Base-by-base conservation (phyloP, 768 basidiomycete genomes). In the Tephrocybe rancida region DNA sequence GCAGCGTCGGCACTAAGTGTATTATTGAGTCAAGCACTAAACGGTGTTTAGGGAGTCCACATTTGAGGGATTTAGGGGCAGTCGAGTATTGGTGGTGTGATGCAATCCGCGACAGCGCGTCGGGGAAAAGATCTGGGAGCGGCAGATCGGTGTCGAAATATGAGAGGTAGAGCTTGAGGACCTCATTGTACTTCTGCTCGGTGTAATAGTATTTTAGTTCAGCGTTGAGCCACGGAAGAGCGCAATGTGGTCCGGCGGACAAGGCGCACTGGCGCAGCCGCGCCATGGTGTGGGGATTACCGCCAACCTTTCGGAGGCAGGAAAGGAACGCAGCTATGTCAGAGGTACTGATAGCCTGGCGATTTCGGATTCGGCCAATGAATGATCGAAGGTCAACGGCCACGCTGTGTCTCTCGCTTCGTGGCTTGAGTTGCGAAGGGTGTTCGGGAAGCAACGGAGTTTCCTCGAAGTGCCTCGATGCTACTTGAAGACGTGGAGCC, bases 1-100 rank as follows among this genome's bases (percentile, higher is more conserved):
- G 55, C 5, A 63, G 48, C 2, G 37, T 42, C 8, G 44, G 25
- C 3, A 55, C 35, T 30, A 63, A 54, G 5, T 38, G 42, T 18
- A 61, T 48, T 48, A 63, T 55, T 14, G 62, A 18, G 30, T 55
- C 55, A 5, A 57, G 43, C 13, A 59, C 37, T n/a, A 57, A 41
- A 56, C 61, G 58, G 32, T 43, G 54, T 34, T 56, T 25, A 16
- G 46, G 41, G 21, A 49, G 41, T 8, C 19, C 2, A 4, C 32
- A 32, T 27, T 51, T 46, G 5, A 39, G 14, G 13, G n/a, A 5
- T 9, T 32, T n/a, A 7, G 37, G 21, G n/a, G 27, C 34, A 7
- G 14, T 19, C 7, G 14, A 21, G 29, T 44, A 14, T 4, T 9
- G 32, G n/a, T 50, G 24, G 3, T 29, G 11, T 19, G 18, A 5